These are phyloP conservation scores for Diaporthe ilicicola DNA, from an alignment of 2,329 filamentous ascomycete genomes.

Conservation along the genomic window DNA sequence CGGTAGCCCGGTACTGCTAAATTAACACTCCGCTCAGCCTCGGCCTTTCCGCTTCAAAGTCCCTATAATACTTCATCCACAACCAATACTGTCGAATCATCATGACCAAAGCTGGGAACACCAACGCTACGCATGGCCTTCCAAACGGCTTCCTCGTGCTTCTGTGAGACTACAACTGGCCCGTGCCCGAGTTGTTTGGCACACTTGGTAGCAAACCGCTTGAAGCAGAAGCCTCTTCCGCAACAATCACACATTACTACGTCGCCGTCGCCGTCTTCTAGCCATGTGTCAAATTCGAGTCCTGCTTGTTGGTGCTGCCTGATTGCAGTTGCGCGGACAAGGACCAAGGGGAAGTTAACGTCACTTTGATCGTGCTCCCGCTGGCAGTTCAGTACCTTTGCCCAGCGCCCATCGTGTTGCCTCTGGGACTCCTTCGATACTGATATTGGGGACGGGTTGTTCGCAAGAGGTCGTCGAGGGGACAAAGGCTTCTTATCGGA, in stretches of 20 bases:
- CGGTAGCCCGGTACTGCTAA: too few species aligned
- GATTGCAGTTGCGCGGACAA: not conserved
- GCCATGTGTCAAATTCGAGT: not conserved
- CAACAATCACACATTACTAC: slow-evolving; percentile 10
- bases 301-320: not conserved
- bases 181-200: not conserved
- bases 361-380: not conserved
- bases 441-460: too few species aligned
- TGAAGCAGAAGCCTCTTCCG: not conserved
- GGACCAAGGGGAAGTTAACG: not conserved
- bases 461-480: too few species aligned
- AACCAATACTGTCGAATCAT: not conserved
- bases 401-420: not conserved
- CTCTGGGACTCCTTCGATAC: not conserved
- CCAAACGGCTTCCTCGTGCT: not conserved
- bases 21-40: too few species aligned
- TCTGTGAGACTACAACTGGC: not conserved
- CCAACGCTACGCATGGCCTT: not conserved
- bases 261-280: not conserved
- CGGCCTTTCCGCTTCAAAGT: not conserved
- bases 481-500: not conserved
- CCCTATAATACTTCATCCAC: not conserved
- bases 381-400: not conserved
- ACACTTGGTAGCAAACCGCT: not conserved
- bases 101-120: not conserved